Percentiles rank a stretch among this genome's conserved stretches.
Conservation (phyloP, 2,329 filamentous ascomycete genomes). For the Chaetomium sp. region DNA sequence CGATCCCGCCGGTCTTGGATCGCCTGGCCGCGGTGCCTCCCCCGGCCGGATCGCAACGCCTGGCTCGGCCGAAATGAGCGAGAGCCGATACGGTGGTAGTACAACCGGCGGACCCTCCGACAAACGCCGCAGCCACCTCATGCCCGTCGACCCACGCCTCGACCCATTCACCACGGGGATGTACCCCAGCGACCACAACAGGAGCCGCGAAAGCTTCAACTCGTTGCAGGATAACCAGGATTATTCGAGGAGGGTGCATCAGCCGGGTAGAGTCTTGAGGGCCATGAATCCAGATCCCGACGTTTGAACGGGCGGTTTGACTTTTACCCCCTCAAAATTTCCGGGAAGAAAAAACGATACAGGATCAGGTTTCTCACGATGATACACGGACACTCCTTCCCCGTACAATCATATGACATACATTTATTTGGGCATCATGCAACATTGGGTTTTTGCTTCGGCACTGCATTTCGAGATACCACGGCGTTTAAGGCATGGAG, state of each 20-base stretch:
- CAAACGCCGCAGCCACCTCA: slow-evolving; percentile 44
- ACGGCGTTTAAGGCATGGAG: slow-evolving; percentile 32
- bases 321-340: not conserved
- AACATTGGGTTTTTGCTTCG: slow-evolving; percentile 15
- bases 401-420: not conserved
- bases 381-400: not conserved
- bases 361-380: not conserved
- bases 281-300: slow-evolving; percentile 56
- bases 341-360: not conserved
- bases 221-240: slow-evolving; percentile 60
- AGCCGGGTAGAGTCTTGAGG: slow-evolving; percentile 48
- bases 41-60: slow-evolving; percentile 40
- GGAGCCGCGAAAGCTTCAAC: slow-evolving; percentile 57
- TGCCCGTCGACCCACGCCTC: slow-evolving; percentile 57
- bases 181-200: slow-evolving; percentile 47
- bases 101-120: slow-evolving; percentile 12
- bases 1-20: slow-evolving; percentile 37
- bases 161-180: slow-evolving; percentile 53
- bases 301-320: slow-evolving; percentile 8
- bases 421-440: slow-evolving; percentile 5
- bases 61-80: slow-evolving; percentile 26
- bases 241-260: slow-evolving; percentile 55
- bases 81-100: slow-evolving; percentile 7
- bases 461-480: slow-evolving; percentile 37
- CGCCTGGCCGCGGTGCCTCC: slow-evolving; percentile 45